Evolutionary conservation across 768 basidiomycete genomes (phyloP).

Genomic region (Lentinula aciculospora): DNA sequence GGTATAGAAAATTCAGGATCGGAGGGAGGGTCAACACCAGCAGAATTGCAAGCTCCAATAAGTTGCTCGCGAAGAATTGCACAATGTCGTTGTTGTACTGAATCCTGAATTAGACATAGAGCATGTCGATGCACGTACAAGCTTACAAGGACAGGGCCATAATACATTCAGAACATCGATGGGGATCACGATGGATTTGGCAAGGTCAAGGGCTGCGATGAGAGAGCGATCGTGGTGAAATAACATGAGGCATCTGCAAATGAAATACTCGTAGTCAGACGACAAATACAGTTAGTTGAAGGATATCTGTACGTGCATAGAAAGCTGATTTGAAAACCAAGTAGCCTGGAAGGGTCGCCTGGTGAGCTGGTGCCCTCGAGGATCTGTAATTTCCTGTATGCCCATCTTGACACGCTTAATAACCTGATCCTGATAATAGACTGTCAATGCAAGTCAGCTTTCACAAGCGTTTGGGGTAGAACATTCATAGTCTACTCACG

Average conservation of each 20-base stretch:
- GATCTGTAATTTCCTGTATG: slow-evolving; percentile 44
- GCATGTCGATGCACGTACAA: too few species aligned
- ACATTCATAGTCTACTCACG: slow-evolving; percentile 38
- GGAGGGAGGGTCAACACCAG: slow-evolving; percentile 6
- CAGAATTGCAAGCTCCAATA: slow-evolving; percentile 3
- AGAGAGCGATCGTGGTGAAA: slow-evolving; percentile 61
- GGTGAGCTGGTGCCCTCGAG: slow-evolving; percentile 50
- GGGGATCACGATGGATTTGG: slow-evolving; percentile 55
- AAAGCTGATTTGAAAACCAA: slow-evolving; percentile 68
- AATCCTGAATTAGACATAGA: not conserved
- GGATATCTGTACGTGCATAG: slow-evolving; percentile 38
- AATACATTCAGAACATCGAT: slow-evolving; percentile 64
- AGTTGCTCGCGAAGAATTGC: slow-evolving; percentile 9
- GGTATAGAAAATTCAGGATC: slow-evolving; percentile 23
- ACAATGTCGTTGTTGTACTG: slow-evolving; percentile 10
- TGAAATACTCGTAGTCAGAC: not conserved
- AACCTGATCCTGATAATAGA: slow-evolving; percentile 63
- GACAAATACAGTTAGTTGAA: not conserved
- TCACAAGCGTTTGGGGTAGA: not conserved
- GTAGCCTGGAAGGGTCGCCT: slow-evolving; percentile 65
- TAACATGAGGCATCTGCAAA: slow-evolving; percentile 51
- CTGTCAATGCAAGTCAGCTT: slow-evolving; percentile 25
- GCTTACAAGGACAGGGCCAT: slow-evolving; percentile 55
- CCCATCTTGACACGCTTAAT: slow-evolving; percentile 54
- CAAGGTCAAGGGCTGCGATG: slow-evolving; percentile 56